A percentile compares a stretch with the other conserved stretches of the same genome.
Evolutionary conservation across 768 basidiomycete genomes (phyloP).

Genomic region (Lactarius deliciosus): DNA sequence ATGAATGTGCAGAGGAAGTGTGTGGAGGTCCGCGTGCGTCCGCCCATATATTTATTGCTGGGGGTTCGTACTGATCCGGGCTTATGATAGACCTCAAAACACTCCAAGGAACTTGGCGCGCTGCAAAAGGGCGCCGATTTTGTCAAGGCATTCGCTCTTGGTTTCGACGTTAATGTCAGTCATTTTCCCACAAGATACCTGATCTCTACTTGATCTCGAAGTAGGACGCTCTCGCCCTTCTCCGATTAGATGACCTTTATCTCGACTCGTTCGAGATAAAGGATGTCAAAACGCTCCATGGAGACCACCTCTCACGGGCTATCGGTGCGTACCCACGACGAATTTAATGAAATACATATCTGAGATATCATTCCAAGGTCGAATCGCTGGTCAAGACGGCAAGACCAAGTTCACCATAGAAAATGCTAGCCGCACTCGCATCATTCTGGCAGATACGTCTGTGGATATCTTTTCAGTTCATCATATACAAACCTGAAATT

Average conservation of each 20-base stretch:
- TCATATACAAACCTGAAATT: constrained; percentile 19
- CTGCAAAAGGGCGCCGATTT: constrained; percentile 98
- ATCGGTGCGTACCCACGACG: constrained; percentile 58
- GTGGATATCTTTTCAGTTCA: constrained; percentile 36
- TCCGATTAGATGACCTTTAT: constrained; percentile 94
- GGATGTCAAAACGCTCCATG: constrained; percentile 96
- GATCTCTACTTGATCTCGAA: constrained; percentile 13
- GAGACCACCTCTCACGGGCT: constrained; percentile 96
- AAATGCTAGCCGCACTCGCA: constrained; percentile 95
- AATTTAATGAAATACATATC: background rate
- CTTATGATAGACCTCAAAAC: constrained; percentile 80
- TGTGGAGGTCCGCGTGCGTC: constrained; percentile 88
- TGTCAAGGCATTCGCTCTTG: constrained; percentile 89
- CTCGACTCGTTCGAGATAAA: constrained; percentile 99
- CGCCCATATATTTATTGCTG: background rate
- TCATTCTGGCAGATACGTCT: constrained; percentile 96
- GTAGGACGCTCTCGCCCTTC: constrained; percentile 92
- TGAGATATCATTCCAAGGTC: constrained; percentile 50
- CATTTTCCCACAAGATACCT: background rate
- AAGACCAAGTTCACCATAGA: constrained; percentile 99
- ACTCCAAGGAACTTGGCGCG: constrained; percentile 89
- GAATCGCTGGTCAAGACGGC: constrained; percentile 97
- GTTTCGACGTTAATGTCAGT: constrained; percentile 91
- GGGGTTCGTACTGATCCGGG: background rate
- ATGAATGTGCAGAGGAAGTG: constrained; percentile 92